Evolutionary conservation across 2,329 filamentous ascomycete genomes (phyloP), one percentile per base, ranked within the genome.

Genomic region (Colletotrichum scovillei): DNA sequence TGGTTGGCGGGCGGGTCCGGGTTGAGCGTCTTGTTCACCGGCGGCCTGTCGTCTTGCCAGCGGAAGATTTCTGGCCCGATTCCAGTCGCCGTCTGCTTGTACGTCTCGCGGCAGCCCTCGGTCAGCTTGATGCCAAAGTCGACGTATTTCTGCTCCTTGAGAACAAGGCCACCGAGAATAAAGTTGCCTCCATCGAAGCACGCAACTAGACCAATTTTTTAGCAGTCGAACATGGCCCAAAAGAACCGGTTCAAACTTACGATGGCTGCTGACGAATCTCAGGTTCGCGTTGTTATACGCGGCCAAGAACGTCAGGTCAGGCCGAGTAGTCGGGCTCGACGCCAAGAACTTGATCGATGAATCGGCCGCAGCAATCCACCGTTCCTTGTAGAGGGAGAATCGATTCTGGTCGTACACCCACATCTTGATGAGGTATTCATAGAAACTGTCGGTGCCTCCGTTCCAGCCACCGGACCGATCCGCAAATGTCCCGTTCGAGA

Each of bases 381-480:
- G 90, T 75, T 95, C 92, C 77, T 88, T 91, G 83, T 96, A 95
- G 3, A 81, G 74, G 1, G 78, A 82, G 78, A 93, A 97, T 3
- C 90, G 87, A 6, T 81, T 77, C 0, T 90, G 86, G 79, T 96
- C 92, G 80, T 97, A 97, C 67, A 96, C 82, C 78, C 92, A 97
- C 93, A 97, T 96, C 86, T 97, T 97, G 81, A 97, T 92, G 38
- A 97, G 88, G 78, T 97, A 97, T 83, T 97, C 94, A 83, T 97
- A 97, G 83, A 92, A 97, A 56, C 91, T 94, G 81, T 97, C 94
- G 35, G 89, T 89, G 7, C 93, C 92, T 63, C 92, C 94, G 52
- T 90, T 89, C 94, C 94, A 97, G 57, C 93, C 93, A 64, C 95
- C 94, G 1, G 76, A 78, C 28, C 88, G 88, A 78, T 96, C 90